Conservation (phyloP, 148 eudicot species). For the Diospyros kaki region DNA sequence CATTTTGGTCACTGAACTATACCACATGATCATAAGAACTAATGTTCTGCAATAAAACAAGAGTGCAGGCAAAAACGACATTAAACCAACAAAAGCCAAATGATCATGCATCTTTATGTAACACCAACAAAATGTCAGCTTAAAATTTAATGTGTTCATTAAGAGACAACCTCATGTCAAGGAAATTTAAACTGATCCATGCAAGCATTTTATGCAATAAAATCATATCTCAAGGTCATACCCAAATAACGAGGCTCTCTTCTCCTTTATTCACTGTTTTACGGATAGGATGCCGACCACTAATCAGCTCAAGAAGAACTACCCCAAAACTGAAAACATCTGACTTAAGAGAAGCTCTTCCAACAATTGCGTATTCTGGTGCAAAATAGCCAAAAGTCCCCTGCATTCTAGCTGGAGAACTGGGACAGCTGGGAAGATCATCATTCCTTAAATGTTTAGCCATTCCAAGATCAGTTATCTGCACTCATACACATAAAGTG, state of each 20-base stretch:
- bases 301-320: constrained; percentile 88
- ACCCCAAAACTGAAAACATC: constrained; percentile 99
- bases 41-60: background rate
- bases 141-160: too few relatives aligned
- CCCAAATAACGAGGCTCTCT: constrained; percentile 97
- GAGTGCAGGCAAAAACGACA: background rate
- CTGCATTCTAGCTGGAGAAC: constrained; percentile 90
- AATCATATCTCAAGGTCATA: constrained; percentile 21
- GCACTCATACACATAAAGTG: constrained; percentile 17
- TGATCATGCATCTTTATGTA: background rate
- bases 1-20: background rate
- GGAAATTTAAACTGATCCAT: background rate
- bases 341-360: constrained; percentile 80
- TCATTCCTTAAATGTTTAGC: constrained; percentile 70
- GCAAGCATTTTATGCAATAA: background rate
- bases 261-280: constrained; percentile 48
- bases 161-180: background rate
- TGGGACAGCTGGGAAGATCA: constrained; percentile 61
- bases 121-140: too few relatives aligned
- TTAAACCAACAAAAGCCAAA: background rate
- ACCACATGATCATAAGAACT: background rate
- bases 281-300: constrained; percentile 78
- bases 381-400: constrained; percentile 99
- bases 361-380: constrained; percentile 87
- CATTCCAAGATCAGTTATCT: constrained; percentile 98